Base-by-base conservation (phyloP, 495 filamentous ascomycete genomes). In the Daldinia grandis region DNA sequence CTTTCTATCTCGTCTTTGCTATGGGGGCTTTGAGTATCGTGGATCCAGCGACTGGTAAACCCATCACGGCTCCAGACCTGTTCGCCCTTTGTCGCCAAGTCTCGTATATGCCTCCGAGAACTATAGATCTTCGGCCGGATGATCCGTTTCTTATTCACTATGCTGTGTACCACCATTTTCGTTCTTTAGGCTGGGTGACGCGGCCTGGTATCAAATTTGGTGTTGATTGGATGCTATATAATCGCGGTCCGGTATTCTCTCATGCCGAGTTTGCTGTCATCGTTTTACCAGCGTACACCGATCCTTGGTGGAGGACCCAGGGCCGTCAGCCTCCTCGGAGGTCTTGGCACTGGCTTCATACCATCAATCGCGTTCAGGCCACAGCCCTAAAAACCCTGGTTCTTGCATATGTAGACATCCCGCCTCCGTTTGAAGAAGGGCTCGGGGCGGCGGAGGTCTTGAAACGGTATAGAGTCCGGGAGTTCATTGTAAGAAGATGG, bases 121-220 rank as follows among this genome's bases (percentile, higher is more conserved):
- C 71, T 12, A 64, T 74, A 5, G 68, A 74, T 53, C 76, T 87
- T 25, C 80, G 83, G 59, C 86, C 89, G 0, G 91, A 97, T 79
- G 92, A 96, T 71, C 87, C 91, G 0, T 98, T 99, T 79, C 82
- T 97, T 49, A 75, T 95, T 24, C 89, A 91, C 35, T 99, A 98
- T 76, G 87, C 88, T 31, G 92, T 91, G 14, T 99, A 97, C 74
- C 95, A 99, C 74, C 95, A 99, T 78, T 99, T 95, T 81, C 92
- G 95, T 25, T 96, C 94, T 6, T 85, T 98, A 0, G 95, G 95
- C 51, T 99, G 95, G 95, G 92, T 97, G n/a, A 89, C 95, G 0
- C 91, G 96, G 17, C 88, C 92, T 25, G 95, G 96, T 42, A 88
- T 97, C 72, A 99, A 99, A 78, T 99, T 99, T 75, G 92, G 90